phyloP scores from a whole-genome alignment of 176 grass and related monocot species.

The Otatea glauca region DNA sequence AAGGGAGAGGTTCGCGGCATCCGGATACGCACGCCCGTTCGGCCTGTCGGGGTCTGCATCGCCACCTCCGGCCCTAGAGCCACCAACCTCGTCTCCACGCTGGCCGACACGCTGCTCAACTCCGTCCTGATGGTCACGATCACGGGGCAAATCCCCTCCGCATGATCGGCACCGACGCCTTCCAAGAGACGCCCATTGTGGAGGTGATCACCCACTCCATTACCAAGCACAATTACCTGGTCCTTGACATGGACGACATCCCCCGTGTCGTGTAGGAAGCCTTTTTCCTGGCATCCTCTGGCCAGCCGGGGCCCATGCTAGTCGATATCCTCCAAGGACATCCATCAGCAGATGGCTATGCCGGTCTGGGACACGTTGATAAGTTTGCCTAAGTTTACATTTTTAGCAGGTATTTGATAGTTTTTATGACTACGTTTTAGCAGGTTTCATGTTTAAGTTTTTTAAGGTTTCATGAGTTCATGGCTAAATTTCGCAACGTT shows the following conservation, averaged over 20 bases:
- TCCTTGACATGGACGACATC: constrained; percentile 82
- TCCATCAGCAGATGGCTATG: constrained; percentile 84
- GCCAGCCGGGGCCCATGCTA: constrained; percentile 78
- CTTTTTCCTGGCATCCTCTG: constrained; percentile 77
- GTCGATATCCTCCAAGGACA: constrained; percentile 96
- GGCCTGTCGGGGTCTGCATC: constrained; percentile 80
- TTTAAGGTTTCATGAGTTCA: too few relatives aligned
- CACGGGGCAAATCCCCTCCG: constrained; percentile 92
- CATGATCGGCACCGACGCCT: constrained; percentile 98
- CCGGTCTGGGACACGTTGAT: constrained; percentile 69
- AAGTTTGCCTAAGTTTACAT: too few relatives aligned
- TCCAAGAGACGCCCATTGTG: constrained; percentile 98
- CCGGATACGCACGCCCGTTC: constrained; percentile 79
- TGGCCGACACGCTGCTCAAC: constrained; percentile 93
- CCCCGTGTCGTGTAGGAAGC: constrained; percentile 88
- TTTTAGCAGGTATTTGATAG: too few relatives aligned
- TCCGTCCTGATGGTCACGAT: constrained; percentile 91
- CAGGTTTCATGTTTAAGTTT: too few relatives aligned
- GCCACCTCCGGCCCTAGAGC: constrained; percentile 94
- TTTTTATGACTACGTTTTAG: too few relatives aligned
- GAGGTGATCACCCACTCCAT: constrained; percentile 98
- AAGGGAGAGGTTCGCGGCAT: constrained; percentile 88
- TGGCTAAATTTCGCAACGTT: too few relatives aligned
- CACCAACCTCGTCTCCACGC: constrained; percentile 93
- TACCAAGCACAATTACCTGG: constrained; percentile 96